Evolutionary conservation across 2,329 filamentous ascomycete genomes (phyloP), one percentile per base, ranked within the genome.

Genomic region (Myriosclerotinia curreyana): DNA sequence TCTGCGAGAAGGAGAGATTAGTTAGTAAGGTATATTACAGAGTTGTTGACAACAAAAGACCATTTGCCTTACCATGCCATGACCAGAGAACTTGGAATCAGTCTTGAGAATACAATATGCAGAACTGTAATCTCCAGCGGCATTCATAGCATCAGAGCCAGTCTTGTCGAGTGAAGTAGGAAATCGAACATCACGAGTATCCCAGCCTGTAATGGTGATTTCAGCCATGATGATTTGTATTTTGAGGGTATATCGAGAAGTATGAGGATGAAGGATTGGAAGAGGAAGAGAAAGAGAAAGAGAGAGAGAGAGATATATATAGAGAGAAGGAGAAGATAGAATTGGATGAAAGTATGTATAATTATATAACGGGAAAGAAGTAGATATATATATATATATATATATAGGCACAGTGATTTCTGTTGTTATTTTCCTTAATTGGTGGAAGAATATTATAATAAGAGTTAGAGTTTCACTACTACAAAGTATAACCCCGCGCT

Each of bases 131-230:
- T 96, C 92, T 67, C 92, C 90, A 2, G 92, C 92, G 3, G 91
- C 90, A 75, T 97, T 96, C 93, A 96, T 97, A 73, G 92, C 93
- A 84, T 97, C 93, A 11, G 91, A 96, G 72, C 92, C 92, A n/a
- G 92, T 96, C 80, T 94, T 95, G 79, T 96, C 92, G 66, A 97
- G 86, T 49, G 92, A 96, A n/a, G 92, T 97, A 76, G 89, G 89
- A 75, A 92, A 92, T 71, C 89, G 86, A 75, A 92, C 87, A 79
- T 92, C 89, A 74, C 87, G 83, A 65, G 87, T 89, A 69, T 79
- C 80, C 81, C 86, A 91, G 68, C 86, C 84, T 62, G 87, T 91
- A 74, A 92, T 90, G 65, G 85, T 90, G 72, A 91, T 81, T 71
- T 87, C 83, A 58, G 77, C 70, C 80, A 82, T 82, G 31, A 40